Evolutionary conservation across 1,139 yeast species (phyloP).

Genomic region (Yamadazyma trypodendri): DNA sequence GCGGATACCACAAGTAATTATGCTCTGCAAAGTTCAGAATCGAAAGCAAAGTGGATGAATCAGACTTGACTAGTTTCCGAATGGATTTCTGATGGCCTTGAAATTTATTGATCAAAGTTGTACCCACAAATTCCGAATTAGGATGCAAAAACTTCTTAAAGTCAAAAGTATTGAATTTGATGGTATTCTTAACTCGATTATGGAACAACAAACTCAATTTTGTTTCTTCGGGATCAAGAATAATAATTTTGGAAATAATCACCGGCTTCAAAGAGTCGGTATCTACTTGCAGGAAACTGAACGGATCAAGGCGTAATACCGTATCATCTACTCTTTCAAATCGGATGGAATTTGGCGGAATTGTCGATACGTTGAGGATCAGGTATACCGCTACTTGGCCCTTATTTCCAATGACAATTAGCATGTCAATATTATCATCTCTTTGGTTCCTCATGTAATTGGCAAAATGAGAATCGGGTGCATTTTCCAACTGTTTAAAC

Average conservation of each 20-base stretch:
- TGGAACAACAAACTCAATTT: conserved; percentile 29
- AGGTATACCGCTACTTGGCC: conserved; percentile 50
- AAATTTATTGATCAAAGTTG: conserved; percentile 44
- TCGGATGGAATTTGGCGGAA: conserved; percentile 42
- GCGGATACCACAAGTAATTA: conserved; percentile 65
- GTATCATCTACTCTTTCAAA: conserved; percentile 20
- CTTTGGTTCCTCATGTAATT: conserved; percentile 15
- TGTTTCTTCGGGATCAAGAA: conserved; percentile 15
- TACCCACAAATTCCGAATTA: conserved; percentile 12
- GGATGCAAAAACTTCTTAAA: conserved; percentile 14
- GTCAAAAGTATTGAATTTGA: conserved; percentile 28
- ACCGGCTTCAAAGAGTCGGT: conserved; percentile 23
- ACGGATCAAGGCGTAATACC: conserved; percentile 9
- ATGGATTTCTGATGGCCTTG: conserved; percentile 89
- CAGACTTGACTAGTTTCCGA: conserved; percentile 52
- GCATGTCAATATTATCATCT: conserved; percentile 44
- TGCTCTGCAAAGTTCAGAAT: conserved; percentile 48
- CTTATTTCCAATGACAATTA: conserved; percentile 46
- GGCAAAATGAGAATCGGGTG: conserved; percentile 8
- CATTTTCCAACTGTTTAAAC: conserved; percentile 9
- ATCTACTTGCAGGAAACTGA: conserved; percentile 15
- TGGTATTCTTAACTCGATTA: conserved; percentile 38
- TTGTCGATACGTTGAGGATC: conserved; percentile 50
- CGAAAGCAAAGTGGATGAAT: conserved; percentile 29
- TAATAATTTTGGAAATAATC: conserved; percentile 21